Evolutionary conservation across 2,329 filamentous ascomycete genomes (phyloP), one percentile per base, ranked within the genome.

Genomic region (Metarhizium humberi): DNA sequence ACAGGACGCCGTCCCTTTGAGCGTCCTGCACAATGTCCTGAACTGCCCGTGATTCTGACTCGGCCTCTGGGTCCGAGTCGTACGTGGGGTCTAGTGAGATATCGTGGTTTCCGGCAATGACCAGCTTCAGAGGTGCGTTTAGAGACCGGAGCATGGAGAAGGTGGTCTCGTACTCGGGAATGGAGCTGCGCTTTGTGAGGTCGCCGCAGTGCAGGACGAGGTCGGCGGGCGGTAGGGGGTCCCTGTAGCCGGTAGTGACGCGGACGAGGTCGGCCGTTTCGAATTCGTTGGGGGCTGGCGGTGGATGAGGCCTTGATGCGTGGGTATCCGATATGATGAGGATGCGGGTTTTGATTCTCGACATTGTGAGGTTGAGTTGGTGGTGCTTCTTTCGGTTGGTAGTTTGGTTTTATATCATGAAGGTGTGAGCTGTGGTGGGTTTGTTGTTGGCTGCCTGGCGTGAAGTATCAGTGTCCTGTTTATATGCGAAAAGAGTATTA

Each of bases 61-160:
- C 25, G 4, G 51, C 25, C 16, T 46, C 46, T 25, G 45, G 72
- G 3, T 66, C 63, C 10, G 57, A 52, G 14, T 40, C 52, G 7
- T 56, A 64, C 6, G 47, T 30, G 14, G 57, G 51, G 32, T 79
- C 72, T 45, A 77, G 66, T 0, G 67, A 74, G 50, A 73, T 71
- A 60, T 83, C 78, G 59, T 82, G 79, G 56, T 81, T 82, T 2
- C 80, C 78, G 2, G 78, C 72, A 56, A 83, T 81, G 47, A 75
- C 71, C 3, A 82, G 68, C 58, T 81, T 82, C 6, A 82, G 66
- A 0, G 76, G 74, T 1, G 78, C 76, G 6, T 71, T 59, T n/a
- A 79, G 62, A 1, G 56, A 52, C 4, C 69, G 62, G 4, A 83
- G 66, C 42, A 75, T 63, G n/a, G 66, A 56, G 10, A 82, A 66